Conservation (phyloP, 1,284 basidiomycete genomes). For the Butyriboletus appendiculatus region DNA sequence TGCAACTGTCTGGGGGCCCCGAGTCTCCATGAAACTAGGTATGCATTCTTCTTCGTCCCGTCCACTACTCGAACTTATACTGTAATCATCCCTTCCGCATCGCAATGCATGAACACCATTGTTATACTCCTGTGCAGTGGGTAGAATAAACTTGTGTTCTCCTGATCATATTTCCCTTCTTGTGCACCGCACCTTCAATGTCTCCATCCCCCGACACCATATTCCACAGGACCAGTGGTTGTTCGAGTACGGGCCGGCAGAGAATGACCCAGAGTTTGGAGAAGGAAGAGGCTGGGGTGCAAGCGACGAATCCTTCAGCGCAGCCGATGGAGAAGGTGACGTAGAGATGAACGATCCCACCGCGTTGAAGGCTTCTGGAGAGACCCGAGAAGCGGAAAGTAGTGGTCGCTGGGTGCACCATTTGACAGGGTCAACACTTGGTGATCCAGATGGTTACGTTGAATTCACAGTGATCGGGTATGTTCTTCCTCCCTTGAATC, state of each 20-base stretch:
- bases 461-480: constrained; percentile 93
- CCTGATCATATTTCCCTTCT: constrained; percentile 95
- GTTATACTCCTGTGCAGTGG: constrained; percentile 50
- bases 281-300: constrained; percentile 32
- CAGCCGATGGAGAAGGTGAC: constrained; percentile 24
- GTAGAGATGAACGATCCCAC: constrained; percentile 29
- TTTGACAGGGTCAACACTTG: constrained; percentile 69
- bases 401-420: constrained; percentile 84
- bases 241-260: constrained; percentile 82
- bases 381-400: constrained; percentile 38
- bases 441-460: constrained; percentile 69
- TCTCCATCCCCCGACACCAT: constrained; percentile 92
- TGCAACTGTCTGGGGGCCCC: constrained; percentile 89
- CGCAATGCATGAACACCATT: not conserved
- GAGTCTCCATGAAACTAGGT: constrained; percentile 85
- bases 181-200: constrained; percentile 94
- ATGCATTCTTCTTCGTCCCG: constrained; percentile 31
- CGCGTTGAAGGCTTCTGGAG: constrained; percentile 30
- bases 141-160: constrained; percentile 87
- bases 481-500: constrained; percentile 1
- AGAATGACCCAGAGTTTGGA: constrained; percentile 74
- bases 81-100: not conserved
- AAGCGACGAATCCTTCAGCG: constrained; percentile 23
- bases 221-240: constrained; percentile 82
- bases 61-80: not conserved